A percentile compares a stretch with the other conserved stretches of the same genome.
These are phyloP conservation scores for Vanrija pseudolonga DNA, from an alignment of 1,284 basidiomycete species.

Conservation along the genomic window DNA sequence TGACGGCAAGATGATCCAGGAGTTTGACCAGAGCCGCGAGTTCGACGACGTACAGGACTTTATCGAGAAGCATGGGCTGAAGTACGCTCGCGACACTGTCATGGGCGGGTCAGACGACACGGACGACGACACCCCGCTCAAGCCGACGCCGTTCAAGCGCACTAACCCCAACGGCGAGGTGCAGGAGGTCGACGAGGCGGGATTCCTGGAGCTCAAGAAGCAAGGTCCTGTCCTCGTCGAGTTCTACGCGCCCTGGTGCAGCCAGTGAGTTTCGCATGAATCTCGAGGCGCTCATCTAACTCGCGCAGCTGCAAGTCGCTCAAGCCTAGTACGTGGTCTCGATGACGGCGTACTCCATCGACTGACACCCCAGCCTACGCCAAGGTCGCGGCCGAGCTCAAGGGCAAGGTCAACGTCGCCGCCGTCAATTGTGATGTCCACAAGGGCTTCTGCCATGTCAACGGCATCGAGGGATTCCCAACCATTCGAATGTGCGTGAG, in stretches of 20 bases:
- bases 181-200: constrained; percentile 55
- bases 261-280: constrained; percentile 55
- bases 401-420: constrained; percentile 66
- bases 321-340: constrained; percentile 54
- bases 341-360: background rate
- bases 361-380: constrained; percentile 55
- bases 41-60: constrained; percentile 56
- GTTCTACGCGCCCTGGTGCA: constrained; percentile 90
- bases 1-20: constrained; percentile 61
- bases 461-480: constrained; percentile 73
- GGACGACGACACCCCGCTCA: background rate
- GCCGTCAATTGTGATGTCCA: constrained; percentile 83
- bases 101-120: background rate
- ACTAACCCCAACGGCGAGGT: constrained; percentile 66
- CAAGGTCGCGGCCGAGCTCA: constrained; percentile 65
- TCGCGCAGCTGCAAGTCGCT: constrained; percentile 69
- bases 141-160: constrained; percentile 4
- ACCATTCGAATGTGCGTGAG: constrained; percentile 58
- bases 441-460: constrained; percentile 59
- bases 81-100: constrained; percentile 30
- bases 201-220: constrained; percentile 55
- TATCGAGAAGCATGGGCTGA: constrained; percentile 51
- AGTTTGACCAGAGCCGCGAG: constrained; percentile 58
- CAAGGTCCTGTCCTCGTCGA: constrained; percentile 75
- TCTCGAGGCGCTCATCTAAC: constrained; percentile 5